Conservation (phyloP, 179 eudicot genomes). For the Silene coronaria region DNA sequence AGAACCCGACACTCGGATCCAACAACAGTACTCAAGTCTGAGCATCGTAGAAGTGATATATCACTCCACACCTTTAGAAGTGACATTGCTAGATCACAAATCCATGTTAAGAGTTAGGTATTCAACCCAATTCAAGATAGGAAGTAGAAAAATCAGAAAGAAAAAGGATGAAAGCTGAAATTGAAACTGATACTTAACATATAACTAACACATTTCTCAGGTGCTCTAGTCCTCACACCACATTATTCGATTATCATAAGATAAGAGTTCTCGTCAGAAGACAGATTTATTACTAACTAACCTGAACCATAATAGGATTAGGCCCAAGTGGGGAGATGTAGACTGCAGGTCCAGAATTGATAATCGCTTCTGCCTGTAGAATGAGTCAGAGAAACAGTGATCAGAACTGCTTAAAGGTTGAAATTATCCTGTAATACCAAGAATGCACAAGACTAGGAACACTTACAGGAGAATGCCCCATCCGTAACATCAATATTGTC, state of each 20-base stretch:
- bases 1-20: too few species aligned
- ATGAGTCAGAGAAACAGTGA: conserved; percentile 20
- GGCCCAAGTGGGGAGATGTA: conserved; percentile 90
- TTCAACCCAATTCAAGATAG: background rate
- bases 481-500: conserved; percentile 67
- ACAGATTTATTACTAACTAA: conserved; percentile 26
- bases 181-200: background rate
- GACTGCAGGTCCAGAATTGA: conserved; percentile 91
- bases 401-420: conserved; percentile 26
- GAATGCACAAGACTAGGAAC: background rate
- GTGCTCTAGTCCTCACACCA: background rate
- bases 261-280: background rate
- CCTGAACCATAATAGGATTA: conserved; percentile 98
- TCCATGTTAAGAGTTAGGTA: background rate
- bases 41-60: too few species aligned
- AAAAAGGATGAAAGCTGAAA: background rate
- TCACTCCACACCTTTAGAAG: background rate
- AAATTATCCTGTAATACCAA: background rate
- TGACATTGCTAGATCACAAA: background rate
- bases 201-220: conserved; percentile 1
- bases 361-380: conserved; percentile 75
- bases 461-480: conserved; percentile 91
- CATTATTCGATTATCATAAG: background rate
- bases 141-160: background rate
- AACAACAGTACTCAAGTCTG: too few species aligned